A percentile compares a stretch with the other conserved stretches of the same genome.
Evolutionary conservation across 352 stramenopile genomes (phyloP).

Genomic region (Globisporangium cylindrosporum): DNA sequence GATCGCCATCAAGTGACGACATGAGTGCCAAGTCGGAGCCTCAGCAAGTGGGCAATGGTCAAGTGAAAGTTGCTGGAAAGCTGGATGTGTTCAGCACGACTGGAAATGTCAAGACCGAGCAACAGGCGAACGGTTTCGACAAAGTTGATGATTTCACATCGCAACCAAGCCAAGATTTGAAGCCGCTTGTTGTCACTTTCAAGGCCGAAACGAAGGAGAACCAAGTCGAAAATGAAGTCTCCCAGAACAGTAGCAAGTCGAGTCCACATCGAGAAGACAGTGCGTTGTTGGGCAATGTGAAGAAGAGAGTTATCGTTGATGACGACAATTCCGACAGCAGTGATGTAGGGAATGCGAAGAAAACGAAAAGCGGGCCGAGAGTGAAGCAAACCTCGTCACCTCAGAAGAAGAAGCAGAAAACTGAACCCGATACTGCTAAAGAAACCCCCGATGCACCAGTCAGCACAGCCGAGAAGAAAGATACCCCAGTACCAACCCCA

Average conservation of each 20-base stretch:
- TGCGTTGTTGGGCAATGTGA: slow-evolving; percentile 26
- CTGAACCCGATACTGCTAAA: not conserved
- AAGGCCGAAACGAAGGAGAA: slow-evolving; percentile 16
- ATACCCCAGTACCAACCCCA: not conserved
- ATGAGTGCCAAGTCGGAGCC: slow-evolving; percentile 10
- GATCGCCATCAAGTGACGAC: slow-evolving; percentile 23
- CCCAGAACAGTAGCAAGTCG: not conserved
- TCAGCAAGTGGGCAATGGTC: not conserved
- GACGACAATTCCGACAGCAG: slow-evolving; percentile 58
- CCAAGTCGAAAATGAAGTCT: slow-evolving; percentile 23
- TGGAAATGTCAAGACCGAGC: slow-evolving; percentile 11
- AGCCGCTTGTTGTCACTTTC: not conserved
- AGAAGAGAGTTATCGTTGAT: slow-evolving; percentile 64
- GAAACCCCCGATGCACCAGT: not conserved
- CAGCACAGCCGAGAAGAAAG: not conserved
- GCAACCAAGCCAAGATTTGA: not conserved
- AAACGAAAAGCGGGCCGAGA: slow-evolving; percentile 8
- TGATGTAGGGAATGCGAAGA: slow-evolving; percentile 22
- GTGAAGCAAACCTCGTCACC: slow-evolving; percentile 10
- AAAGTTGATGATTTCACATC: not conserved
- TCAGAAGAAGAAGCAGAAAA: slow-evolving; percentile 20
- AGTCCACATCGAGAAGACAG: slow-evolving; percentile 17
- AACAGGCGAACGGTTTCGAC: not conserved
- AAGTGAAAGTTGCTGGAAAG: slow-evolving; percentile 1
- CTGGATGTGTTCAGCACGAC: not conserved